Evolutionary conservation across 2,329 filamentous ascomycete genomes (phyloP), one percentile per base, ranked within the genome.

Genomic region (Aspergillus pseudoglaucus): DNA sequence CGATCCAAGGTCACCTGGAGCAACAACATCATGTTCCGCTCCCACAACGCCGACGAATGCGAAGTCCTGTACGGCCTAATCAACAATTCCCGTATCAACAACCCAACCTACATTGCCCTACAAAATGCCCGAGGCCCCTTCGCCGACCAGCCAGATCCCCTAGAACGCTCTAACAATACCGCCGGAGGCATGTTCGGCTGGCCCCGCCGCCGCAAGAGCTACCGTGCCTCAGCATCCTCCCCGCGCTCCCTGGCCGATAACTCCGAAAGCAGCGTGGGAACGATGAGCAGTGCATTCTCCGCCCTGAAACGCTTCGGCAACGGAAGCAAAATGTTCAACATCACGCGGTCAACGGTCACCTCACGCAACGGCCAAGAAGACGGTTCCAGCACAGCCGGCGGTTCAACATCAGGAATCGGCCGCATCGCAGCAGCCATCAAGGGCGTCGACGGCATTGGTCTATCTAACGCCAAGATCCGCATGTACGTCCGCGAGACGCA

Each of bases 11-110:
- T 95, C 48, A 79, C 76, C 50, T 79, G 71, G 62, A 79, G 84
- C 44, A 84, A 83, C 59, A 93, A 94, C 64, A 88, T 95, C 71
- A 91, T 94, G 75, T 93, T 97, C 78, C 85, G 93, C 38, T 88
- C 88, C 42, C 76, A 84, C 38, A 87, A 80, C 42, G 77, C 83
- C 2, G 78, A 82, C 39, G 91, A 96, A 52, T 94, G 90, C 62
- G 84, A 87, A 55, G 78, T 80, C 32, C 76, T 98, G 4, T 98
- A 96, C 68, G 80, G 80, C 60, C 81, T 91, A 39, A 90, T 97
- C 52, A 94, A 97, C 67, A 80, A 87, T 51, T 84, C 90, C 17
- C 86, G 93, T 42, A 87, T 95, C 64, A 88, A 95, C 70, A 96
- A 97, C 64, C 85, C 89, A 46, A 91, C 90, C 47, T 96, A 91